These are phyloP conservation scores for Cynara cardunculus DNA, from an alignment of 129 eudicot genomes.

Conservation along the genomic window DNA sequence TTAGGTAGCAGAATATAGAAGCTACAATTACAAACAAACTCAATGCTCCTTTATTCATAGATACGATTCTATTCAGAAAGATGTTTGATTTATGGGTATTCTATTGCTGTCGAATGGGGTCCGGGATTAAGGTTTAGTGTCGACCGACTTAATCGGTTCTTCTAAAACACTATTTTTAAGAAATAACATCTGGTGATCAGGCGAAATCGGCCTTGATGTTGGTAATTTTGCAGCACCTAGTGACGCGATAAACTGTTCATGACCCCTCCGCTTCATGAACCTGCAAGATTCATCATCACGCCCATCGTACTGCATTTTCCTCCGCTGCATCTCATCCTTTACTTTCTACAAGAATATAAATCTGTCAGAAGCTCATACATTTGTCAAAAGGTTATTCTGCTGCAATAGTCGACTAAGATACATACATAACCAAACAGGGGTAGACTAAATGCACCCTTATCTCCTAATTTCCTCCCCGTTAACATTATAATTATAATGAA, in stretches of 20 bases:
- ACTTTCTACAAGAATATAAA: conserved; percentile 45
- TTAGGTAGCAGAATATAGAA: not conserved
- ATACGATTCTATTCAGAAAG: conserved; percentile 16
- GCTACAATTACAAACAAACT: conserved; percentile 2
- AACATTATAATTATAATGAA: too few species aligned
- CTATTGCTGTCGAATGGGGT: not conserved
- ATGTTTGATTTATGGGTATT: not conserved
- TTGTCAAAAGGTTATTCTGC: not conserved
- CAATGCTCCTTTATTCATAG: conserved; percentile 18
- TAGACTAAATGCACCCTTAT: too few species aligned
- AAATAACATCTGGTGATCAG: conserved; percentile 35
- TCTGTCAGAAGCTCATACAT: not conserved
- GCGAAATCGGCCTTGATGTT: conserved; percentile 13
- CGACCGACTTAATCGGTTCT: conserved; percentile 44
- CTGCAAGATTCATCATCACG: conserved; percentile 32
- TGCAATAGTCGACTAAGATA: not conserved
- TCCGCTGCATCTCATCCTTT: conserved; percentile 50
- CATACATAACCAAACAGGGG: too few species aligned
- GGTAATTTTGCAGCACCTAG: conserved; percentile 25
- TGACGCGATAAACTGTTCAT: conserved; percentile 59
- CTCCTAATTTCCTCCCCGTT: too few species aligned
- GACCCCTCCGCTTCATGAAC: conserved; percentile 53
- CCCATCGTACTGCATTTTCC: conserved; percentile 36
- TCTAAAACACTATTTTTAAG: conserved; percentile 31
- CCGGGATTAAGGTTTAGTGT: conserved; percentile 30